These are phyloP conservation scores for Podila epigama DNA, from an alignment of 192 early-diverging fungal species.

Conservation along the genomic window DNA sequence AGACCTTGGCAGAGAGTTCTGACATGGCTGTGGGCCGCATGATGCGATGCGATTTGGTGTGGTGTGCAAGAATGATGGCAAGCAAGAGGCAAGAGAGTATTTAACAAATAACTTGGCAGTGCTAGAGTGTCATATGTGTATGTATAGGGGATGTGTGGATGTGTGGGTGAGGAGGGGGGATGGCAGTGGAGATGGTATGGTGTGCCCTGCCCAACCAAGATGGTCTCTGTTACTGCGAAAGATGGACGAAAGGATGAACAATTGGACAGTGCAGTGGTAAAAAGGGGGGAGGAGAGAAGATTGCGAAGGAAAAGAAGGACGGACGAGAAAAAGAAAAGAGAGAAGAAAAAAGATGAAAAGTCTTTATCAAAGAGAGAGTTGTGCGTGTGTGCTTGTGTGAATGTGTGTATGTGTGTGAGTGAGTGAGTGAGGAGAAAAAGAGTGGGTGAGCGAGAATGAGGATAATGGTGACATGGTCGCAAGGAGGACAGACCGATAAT, in stretches of 20 bases:
- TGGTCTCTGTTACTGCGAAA: conserved; percentile 2
- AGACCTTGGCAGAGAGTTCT: conserved; percentile 19
- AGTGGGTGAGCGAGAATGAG: no score
- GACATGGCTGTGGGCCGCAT: conserved; percentile 3
- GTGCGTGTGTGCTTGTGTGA: neutral
- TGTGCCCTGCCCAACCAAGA: no score
- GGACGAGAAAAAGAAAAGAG: neutral
- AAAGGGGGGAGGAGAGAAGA: neutral
- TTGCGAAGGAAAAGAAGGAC: neutral
- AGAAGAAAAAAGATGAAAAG: neutral
- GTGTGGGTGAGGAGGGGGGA: neutral
- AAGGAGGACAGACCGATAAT: neutral
- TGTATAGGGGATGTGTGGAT: neutral
- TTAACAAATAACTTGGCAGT: neutral
- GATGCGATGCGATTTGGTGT: neutral
- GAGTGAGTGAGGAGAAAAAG: neutral
- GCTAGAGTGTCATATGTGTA: no score
- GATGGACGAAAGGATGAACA: neutral
- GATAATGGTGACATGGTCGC: no score
- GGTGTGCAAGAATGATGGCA: neutral
- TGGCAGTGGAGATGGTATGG: neutral
- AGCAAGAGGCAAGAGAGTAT: neutral
- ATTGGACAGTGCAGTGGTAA: neutral
- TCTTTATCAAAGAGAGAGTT: neutral
- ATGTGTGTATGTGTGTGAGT: neutral